Evolutionary conservation across 192 early-diverging fungal species (phyloP), one percentile per base, ranked within the genome.

Genomic region (Paraglomus occultum): DNA sequence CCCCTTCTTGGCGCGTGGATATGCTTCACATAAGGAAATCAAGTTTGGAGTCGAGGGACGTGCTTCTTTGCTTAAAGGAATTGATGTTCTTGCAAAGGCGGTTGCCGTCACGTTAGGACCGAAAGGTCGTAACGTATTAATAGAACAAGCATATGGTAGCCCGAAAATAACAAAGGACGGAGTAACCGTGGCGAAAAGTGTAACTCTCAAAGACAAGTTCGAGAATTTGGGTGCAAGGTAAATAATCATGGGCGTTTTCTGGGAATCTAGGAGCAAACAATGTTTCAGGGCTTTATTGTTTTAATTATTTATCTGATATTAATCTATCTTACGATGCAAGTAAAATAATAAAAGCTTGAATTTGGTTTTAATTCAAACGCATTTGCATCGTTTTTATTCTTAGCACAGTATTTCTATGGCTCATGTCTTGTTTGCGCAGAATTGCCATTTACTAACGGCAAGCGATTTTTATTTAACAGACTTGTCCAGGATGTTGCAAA

Each of bases 111-210:
- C 98, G 46, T 89, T 99, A 22, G 98, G 98, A 40, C 98, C 98
- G 71, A 98, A 98, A 84, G 98, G 98, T 74, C 88, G 98, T 74
- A 97, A 97, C 77, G 98, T 99, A 18, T 84, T 99, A 69, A 99
- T 99, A 76, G 94, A 97, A 79, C 97, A 99, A 80, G 77, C 93
- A 45, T 99, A 96, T 71, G 97, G 96, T 45, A 87, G 89, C 46
- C 97, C 97, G 71, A 98, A 98, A 87, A 99, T 99, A 84, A 99
- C 98, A 79, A 99, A 99, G 91, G 98, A 99, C 80, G 98, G 98
- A 79, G 98, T 99, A 47, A 95, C 98, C 57, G 98, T 99, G 20
- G 98, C 98, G 62, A 98, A 98, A 85, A 90, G 93, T 71, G 95
- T 99, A 79, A 83, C 88, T 43, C 87, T 99, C 43, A 92, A 98